phyloP scores from a whole-genome alignment of 179 eudicot genomes.

The Beta lomatogona region DNA sequence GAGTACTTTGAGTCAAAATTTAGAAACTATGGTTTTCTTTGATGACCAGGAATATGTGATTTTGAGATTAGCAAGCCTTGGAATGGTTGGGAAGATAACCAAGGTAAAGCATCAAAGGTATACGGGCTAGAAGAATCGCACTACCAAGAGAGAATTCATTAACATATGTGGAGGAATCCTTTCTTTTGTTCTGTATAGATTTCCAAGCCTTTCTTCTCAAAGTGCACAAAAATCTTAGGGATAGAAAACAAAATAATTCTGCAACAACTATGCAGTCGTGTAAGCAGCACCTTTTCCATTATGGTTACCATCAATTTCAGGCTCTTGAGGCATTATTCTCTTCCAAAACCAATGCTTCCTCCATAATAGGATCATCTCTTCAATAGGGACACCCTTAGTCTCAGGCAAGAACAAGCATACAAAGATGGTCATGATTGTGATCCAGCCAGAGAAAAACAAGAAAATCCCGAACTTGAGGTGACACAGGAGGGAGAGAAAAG shows the following conservation, averaged over 20 bases:
- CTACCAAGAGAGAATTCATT: not conserved
- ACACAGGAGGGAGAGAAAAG: conserved; percentile 68
- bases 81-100: too few species aligned
- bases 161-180: not conserved
- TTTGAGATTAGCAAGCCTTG: too few species aligned
- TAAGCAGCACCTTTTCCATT: not conserved
- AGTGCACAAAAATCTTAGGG: not conserved
- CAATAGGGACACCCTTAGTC: conserved; percentile 84
- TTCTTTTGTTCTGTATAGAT: not conserved
- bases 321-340: conserved; percentile 46
- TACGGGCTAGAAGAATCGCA: too few species aligned
- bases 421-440: conserved; percentile 71
- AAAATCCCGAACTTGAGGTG: conserved; percentile 74
- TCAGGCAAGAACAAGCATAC: conserved; percentile 75
- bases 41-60: too few species aligned
- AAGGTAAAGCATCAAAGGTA: too few species aligned
- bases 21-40: too few species aligned
- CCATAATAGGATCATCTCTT: conserved; percentile 84
- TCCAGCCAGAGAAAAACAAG: conserved; percentile 82
- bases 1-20: too few species aligned
- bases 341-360: conserved; percentile 93
- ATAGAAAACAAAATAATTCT: not conserved
- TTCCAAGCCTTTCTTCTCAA: not conserved
- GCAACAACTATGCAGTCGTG: conserved; percentile 8
- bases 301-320: conserved; percentile 6